Evolutionary conservation across 1,284 basidiomycete species (phyloP), one percentile per base, ranked within the genome.

Genomic region (Chondrostereum purpureum): DNA sequence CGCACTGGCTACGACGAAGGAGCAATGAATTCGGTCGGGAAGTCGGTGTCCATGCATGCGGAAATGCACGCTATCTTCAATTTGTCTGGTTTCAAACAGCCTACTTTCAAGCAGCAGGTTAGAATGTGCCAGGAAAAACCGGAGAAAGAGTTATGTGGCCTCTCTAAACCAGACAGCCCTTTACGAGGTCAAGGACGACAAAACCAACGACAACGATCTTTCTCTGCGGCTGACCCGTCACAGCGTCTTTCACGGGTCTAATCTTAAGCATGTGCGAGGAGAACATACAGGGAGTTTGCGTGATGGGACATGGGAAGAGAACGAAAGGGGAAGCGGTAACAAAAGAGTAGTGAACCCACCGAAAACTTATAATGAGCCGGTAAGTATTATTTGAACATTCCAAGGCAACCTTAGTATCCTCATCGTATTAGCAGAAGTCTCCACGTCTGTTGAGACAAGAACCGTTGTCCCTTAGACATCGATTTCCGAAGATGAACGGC

Each of bases 41-140:
- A 70, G 67, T 72, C 75, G 17, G 61, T 75, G 16, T 77, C 73
- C 3, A 78, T 80, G 75, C 76, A 80, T 52, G 77, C 77, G 2
- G 75, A 79, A 62, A 79, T 78, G 77, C 73, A 78, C 51, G 71
- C 70, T 12, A 79, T 46, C 51, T 75, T 70, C 58, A 76, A 60
- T 52, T 51, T 72, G 44, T 75, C 72, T 45, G 72, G 73, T 53
- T 74, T 74, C 65, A 68, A 68, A 68, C 68, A 70, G 42, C 74
- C 73, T 42, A 68, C 71, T 48, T 73, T 71, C 65, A 75, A 73
- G 69, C 69, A 64, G 63, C 75, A 76, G 61, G 65, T 72, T 72
- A 66, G 72, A 69, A 64, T 64, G 54, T 48, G 61, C 57, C 56
- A 61, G 49, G 56, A 59, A 53, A 58, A 45, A 45, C 55, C 56